phyloP scores from a whole-genome alignment of 1,284 basidiomycete species.

The Mrakiaceae sp. region DNA sequence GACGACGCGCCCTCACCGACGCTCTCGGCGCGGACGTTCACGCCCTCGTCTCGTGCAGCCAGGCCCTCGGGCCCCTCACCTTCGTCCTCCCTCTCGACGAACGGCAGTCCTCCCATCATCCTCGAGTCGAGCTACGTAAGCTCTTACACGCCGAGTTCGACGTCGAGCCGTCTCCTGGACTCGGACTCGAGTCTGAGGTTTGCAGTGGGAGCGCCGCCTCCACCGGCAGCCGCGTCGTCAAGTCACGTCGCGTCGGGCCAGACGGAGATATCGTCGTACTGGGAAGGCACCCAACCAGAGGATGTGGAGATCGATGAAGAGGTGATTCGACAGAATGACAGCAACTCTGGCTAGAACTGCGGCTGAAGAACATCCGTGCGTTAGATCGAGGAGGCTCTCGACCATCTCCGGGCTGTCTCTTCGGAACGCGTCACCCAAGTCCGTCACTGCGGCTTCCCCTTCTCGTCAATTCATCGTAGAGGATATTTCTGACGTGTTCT shows the following conservation, averaged over 20 bases:
- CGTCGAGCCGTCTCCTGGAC: not conserved
- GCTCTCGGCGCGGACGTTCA: not conserved
- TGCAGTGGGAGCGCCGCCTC: too few relatives aligned
- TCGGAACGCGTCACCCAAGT: not conserved
- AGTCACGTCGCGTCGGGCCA: not conserved
- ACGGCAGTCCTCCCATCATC: not conserved
- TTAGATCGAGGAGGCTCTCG: conserved; percentile 4
- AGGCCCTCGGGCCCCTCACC: not conserved
- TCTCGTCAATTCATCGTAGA: too few relatives aligned
- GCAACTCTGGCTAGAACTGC: not conserved
- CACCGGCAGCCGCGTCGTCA: not conserved
- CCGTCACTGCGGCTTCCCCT: not conserved
- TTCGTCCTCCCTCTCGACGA: not conserved
- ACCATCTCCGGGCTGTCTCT: not conserved
- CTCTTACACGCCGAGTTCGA: not conserved
- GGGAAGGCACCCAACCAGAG: not conserved
- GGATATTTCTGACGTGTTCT: too few relatives aligned
- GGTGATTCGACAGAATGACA: not conserved
- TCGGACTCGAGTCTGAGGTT: not conserved
- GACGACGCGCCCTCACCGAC: not conserved
- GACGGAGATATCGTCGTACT: not conserved
- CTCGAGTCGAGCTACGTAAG: not conserved
- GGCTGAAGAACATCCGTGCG: too few relatives aligned
- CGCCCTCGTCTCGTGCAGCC: not conserved
- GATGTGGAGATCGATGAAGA: conserved; percentile 10